Evolutionary conservation across 176 grass and related monocot species (phyloP).

Genomic region (Zea mays): Zm-B73-REFERENCE-NAM-5.0 NC_050102.1:176912001-176912500

Average conservation of each 20-base stretch:
- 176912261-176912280: conserved; percentile 31
- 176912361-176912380: neutral
- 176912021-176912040: conserved; percentile 10
- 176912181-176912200: conserved; percentile 36
- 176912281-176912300: conserved; percentile 15
- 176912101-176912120: conserved; percentile 64
- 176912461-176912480: conserved; percentile 98
- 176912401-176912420: conserved; percentile 75
- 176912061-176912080: conserved; percentile 4
- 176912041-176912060: conserved; percentile 9
- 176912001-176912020: conserved; percentile 37
- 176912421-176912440: conserved; percentile 87
- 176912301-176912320: neutral
- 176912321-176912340: neutral
- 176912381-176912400: conserved; percentile 19
- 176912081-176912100: conserved; percentile 74
- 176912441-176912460: conserved; percentile 98
- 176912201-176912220: conserved; percentile 53
- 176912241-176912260: conserved; percentile 77
- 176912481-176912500: conserved; percentile 32
- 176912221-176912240: conserved; percentile 86
- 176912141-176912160: conserved; percentile 41
- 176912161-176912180: conserved; percentile 50
- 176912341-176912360: conserved; percentile 7
- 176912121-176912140: conserved; percentile 53